Evolutionary conservation across 441 rosid genomes (phyloP).

Genomic region (Mallotus repandus): DNA sequence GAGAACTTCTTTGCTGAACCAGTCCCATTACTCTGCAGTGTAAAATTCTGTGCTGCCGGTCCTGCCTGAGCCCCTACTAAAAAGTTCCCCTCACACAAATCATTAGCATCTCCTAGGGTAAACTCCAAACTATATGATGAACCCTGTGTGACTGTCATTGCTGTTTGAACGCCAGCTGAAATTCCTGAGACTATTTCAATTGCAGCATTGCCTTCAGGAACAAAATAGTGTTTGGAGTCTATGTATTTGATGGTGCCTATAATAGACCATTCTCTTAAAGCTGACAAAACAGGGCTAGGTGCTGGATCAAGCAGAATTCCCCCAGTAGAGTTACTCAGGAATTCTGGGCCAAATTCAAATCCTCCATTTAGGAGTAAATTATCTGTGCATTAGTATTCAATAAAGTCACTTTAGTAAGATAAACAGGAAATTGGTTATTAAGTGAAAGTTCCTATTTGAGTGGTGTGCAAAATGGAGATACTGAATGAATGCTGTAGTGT

Average conservation of each 20-base stretch:
- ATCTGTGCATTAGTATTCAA: constrained; percentile 26
- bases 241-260: constrained; percentile 56
- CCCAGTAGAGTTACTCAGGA: constrained; percentile 40
- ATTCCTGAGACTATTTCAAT: constrained; percentile 46
- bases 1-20: constrained; percentile 25
- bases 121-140: constrained; percentile 45
- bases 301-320: constrained; percentile 50
- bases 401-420: not conserved
- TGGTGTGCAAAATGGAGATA: not conserved
- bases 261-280: constrained; percentile 50
- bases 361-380: constrained; percentile 54
- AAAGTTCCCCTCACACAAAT: constrained; percentile 42
- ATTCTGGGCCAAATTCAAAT: constrained; percentile 61
- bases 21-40: constrained; percentile 22
- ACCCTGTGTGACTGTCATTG: constrained; percentile 35
- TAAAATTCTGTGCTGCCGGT: constrained; percentile 14
- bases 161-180: constrained; percentile 47
- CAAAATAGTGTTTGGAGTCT: constrained; percentile 48
- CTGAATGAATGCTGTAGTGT: not conserved
- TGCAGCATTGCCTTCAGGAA: constrained; percentile 60
- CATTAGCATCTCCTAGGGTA: constrained; percentile 53
- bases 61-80: constrained; percentile 48
- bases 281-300: constrained; percentile 46
- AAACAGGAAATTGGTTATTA: not conserved
- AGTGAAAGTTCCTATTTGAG: not conserved